Percentiles rank a stretch among this genome's conserved stretches.
Conservation (phyloP, 345 rosid genomes). For the Turritis glabra region DNA sequence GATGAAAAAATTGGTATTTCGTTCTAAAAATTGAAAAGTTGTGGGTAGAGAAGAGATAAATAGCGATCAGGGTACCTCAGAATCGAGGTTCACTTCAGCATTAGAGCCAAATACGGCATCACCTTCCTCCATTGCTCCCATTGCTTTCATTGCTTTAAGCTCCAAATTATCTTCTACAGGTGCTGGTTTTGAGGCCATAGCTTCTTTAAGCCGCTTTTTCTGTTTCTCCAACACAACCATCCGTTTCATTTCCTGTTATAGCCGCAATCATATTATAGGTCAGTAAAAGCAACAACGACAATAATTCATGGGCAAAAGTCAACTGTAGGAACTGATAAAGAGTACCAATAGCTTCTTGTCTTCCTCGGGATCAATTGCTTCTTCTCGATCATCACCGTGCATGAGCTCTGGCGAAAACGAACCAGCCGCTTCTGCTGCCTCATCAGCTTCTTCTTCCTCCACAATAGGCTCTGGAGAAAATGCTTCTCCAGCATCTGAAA, state of each 20-base stretch:
- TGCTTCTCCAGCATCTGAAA: constrained; percentile 50
- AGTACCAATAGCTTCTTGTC: constrained; percentile 78
- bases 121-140: constrained; percentile 98
- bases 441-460: constrained; percentile 52
- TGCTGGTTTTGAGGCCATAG: constrained; percentile 68
- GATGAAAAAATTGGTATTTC: neutral
- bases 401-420: constrained; percentile 86
- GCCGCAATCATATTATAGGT: constrained; percentile 21
- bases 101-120: constrained; percentile 92
- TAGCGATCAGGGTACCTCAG: constrained; percentile 49
- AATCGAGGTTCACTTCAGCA: constrained; percentile 90
- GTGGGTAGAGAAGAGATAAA: neutral
- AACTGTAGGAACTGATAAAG: neutral
- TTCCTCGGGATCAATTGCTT: constrained; percentile 95
- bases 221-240: constrained; percentile 67
- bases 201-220: constrained; percentile 71
- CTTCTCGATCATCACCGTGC: constrained; percentile 85
- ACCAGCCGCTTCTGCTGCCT: constrained; percentile 72
- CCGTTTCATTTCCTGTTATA: constrained; percentile 68
- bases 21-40: neutral
- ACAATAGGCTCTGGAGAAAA: constrained; percentile 67
- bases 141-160: constrained; percentile 84
- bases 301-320: neutral
- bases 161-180: constrained; percentile 78
- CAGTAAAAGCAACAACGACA: neutral